Percentiles rank a stretch among this genome's conserved stretches.
These are phyloP conservation scores for Pisolithus albus DNA, from an alignment of 768 basidiomycete species.

Conservation along the genomic window DNA sequence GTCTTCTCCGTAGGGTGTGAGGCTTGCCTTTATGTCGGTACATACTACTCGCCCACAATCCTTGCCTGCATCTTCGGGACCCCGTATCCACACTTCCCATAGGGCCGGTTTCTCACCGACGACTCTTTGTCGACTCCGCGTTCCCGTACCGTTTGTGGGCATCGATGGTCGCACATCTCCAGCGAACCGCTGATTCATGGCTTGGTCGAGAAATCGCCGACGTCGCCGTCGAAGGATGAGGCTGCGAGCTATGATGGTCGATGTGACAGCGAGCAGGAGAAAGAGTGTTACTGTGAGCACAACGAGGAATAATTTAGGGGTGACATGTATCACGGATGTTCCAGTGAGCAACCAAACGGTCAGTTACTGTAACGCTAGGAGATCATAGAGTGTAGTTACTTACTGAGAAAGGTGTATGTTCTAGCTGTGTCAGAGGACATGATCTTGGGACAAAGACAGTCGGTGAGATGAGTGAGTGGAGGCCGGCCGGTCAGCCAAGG, in stretches of 20 bases:
- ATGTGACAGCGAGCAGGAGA: constrained; percentile 60
- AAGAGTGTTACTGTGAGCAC: constrained; percentile 57
- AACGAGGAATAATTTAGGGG: constrained; percentile 25
- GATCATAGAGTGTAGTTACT: too few species aligned
- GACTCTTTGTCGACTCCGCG: constrained; percentile 18
- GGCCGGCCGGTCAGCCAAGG: too few species aligned
- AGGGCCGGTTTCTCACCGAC: constrained; percentile 26
- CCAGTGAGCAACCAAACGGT: background rate
- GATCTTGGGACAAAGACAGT: too few species aligned
- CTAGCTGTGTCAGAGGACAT: too few species aligned
- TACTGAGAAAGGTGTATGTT: too few species aligned
- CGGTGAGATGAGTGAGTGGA: too few species aligned
- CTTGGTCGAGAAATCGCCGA: constrained; percentile 52
- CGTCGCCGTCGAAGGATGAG: constrained; percentile 58
- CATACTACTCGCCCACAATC: constrained; percentile 18
- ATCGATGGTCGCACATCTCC: constrained; percentile 20
- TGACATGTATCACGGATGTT: background rate
- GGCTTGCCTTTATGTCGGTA: constrained; percentile 22
- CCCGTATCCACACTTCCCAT: constrained; percentile 22
- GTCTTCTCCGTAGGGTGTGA: background rate
- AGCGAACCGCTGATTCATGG: constrained; percentile 46
- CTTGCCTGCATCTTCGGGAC: constrained; percentile 4
- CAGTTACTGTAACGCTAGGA: too few species aligned
- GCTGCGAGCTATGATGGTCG: constrained; percentile 59
- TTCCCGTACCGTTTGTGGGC: constrained; percentile 29